Evolutionary conservation across 169 alveolate genomes (phyloP).

Genomic region (Plasmodium fragile): DNA sequence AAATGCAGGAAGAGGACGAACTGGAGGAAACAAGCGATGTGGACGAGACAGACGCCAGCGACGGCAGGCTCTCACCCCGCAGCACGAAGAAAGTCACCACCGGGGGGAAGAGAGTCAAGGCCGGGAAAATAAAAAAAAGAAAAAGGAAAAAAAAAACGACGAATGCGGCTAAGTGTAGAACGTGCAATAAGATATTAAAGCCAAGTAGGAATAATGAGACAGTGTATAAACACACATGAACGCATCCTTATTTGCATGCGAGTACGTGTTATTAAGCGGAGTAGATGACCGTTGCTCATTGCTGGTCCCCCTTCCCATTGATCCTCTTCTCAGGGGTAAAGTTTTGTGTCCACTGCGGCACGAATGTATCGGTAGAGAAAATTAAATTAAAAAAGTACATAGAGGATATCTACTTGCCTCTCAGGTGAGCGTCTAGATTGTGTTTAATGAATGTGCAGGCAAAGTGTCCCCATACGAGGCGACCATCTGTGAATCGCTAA

Average conservation of each 20-base stretch:
- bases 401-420: slow-evolving; percentile 72
- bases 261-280: not conserved
- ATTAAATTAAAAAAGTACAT: slow-evolving; percentile 64
- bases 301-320: not conserved
- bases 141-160: slow-evolving; percentile 25
- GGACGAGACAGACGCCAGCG: slow-evolving; percentile 4
- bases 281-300: not conserved
- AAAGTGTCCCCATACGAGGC: not conserved
- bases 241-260: not conserved
- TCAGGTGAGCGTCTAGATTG: slow-evolving; percentile 1
- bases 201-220: slow-evolving; percentile 34
- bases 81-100: not conserved
- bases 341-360: slow-evolving; percentile 63
- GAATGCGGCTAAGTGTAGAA: slow-evolving; percentile 36
- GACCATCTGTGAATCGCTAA: not conserved
- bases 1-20: not conserved
- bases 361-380: slow-evolving; percentile 56
- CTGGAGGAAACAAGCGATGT: not conserved
- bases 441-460: not conserved
- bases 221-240: not conserved
- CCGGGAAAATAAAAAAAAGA: slow-evolving; percentile 20
- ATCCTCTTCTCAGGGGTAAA: slow-evolving; percentile 23
- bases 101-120: not conserved
- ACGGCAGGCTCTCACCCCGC: not conserved
- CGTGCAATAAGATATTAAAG: slow-evolving; percentile 40